Conservation (phyloP, 2,329 filamentous ascomycete species). For the Emmonsiellopsis sp. region DNA sequence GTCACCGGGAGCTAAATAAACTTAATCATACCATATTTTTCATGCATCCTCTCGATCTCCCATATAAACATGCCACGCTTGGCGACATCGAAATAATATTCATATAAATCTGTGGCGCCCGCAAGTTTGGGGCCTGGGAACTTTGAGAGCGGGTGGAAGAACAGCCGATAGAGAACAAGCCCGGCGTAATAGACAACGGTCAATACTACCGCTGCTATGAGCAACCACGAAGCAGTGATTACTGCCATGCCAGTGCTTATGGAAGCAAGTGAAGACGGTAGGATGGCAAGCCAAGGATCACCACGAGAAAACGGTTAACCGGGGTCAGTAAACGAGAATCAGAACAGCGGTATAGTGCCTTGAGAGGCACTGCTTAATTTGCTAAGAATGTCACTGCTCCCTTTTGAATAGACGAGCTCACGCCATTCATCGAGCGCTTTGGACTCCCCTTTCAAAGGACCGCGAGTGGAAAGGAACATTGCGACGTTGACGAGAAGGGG, state of each 20-base stretch:
- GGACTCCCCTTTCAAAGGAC: no score
- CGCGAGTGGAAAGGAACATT: no score
- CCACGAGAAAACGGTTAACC: not conserved
- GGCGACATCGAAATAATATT: slow-evolving; percentile 18
- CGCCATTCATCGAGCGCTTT: no score
- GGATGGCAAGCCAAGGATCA: no score
- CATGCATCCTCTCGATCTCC: slow-evolving; percentile 19
- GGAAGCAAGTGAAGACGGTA: not conserved
- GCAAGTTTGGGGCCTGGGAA: slow-evolving; percentile 21
- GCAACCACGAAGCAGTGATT: not conserved
- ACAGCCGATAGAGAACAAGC: slow-evolving; percentile 14
- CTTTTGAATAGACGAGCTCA: not conserved
- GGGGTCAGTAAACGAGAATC: not conserved
- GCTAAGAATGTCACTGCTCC: not conserved
- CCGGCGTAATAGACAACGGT: not conserved
- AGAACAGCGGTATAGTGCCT: not conserved
- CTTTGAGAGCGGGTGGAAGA: slow-evolving; percentile 17
- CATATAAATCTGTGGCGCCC: slow-evolving; percentile 17
- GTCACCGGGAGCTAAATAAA: no score
- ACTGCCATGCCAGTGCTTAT: not conserved
- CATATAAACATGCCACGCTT: slow-evolving; percentile 16
- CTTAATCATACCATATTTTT: slow-evolving; percentile 17
- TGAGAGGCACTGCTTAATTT: not conserved
- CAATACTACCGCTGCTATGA: not conserved
- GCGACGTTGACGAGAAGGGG: no score